Conservation (phyloP, 805 yeast genomes). For the Candida silvicultrix region DNA sequence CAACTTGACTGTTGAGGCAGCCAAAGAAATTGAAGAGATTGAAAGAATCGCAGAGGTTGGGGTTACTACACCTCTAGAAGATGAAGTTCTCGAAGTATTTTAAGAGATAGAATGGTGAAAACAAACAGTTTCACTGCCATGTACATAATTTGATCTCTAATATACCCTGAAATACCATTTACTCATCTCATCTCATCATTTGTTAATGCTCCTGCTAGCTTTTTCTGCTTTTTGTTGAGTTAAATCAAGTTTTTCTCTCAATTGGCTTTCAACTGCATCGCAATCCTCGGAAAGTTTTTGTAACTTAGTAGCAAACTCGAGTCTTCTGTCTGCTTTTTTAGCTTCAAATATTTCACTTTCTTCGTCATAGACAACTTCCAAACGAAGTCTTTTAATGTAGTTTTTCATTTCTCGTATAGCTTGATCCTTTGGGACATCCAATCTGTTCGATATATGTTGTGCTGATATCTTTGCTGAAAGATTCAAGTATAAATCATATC, state of each 20-base stretch:
- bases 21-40: conserved; percentile 78
- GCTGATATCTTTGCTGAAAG: conserved; percentile 16
- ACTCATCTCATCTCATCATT: not conserved
- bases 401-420: conserved; percentile 13
- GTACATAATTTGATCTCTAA: too few relatives aligned
- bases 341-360: conserved; percentile 10
- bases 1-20: conserved; percentile 73
- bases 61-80: conserved; percentile 40
- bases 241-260: conserved; percentile 5
- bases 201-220: not conserved
- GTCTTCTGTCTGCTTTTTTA: conserved; percentile 7
- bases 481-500: conserved; percentile 27
- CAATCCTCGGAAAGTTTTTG: conserved; percentile 14
- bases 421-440: conserved; percentile 9
- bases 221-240: not conserved
- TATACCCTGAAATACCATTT: too few relatives aligned
- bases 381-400: conserved; percentile 8
- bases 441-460: conserved; percentile 12
- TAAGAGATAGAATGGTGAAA: not conserved
- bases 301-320: conserved; percentile 8
- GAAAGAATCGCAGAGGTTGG: conserved; percentile 63
- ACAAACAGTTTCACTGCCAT: not conserved
- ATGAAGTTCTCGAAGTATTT: conserved; percentile 31
- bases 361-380: conserved; percentile 9
- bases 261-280: conserved; percentile 12